Evolutionary conservation across 192 early-diverging fungal genomes (phyloP).

Genomic region (Rhizophagus sp.): DNA sequence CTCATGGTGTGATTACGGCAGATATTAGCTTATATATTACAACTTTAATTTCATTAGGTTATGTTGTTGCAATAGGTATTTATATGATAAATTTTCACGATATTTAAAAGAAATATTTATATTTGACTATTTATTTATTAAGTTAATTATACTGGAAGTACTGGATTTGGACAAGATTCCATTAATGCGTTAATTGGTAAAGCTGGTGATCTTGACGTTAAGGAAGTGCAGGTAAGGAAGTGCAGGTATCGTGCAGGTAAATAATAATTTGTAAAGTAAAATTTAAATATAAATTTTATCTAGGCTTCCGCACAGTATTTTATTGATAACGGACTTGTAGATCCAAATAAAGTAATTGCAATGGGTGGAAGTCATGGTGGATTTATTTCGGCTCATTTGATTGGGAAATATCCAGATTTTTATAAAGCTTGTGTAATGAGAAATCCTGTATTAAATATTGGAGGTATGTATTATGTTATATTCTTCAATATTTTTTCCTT

Average conservation of each 20-base stretch:
- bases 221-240: slow-evolving; percentile 56
- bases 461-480: slow-evolving; percentile 25
- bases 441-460: slow-evolving; percentile 76
- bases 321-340: slow-evolving; percentile 42
- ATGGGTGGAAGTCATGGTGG: slow-evolving; percentile 79
- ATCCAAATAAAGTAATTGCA: slow-evolving; percentile 51
- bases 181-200: slow-evolving; percentile 64
- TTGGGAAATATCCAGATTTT: slow-evolving; percentile 53
- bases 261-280: not conserved
- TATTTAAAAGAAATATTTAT: not conserved
- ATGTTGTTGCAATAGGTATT: slow-evolving; percentile 51
- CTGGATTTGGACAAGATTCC: slow-evolving; percentile 74
- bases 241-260: not conserved
- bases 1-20: slow-evolving; percentile 59
- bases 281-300: too few species aligned
- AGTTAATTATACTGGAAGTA: slow-evolving; percentile 80
- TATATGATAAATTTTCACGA: not conserved
- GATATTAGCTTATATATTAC: slow-evolving; percentile 49
- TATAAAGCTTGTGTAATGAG: slow-evolving; percentile 66
- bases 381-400: slow-evolving; percentile 61
- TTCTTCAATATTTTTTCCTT: not conserved
- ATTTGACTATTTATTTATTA: slow-evolving; percentile 25
- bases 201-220: slow-evolving; percentile 67
- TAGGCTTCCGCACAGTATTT: slow-evolving; percentile 37
- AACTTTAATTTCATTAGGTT: slow-evolving; percentile 60